A percentile compares a stretch with the other conserved stretches of the same genome.
Evolutionary conservation across 805 yeast genomes (phyloP).

Genomic region (Barnettozyma botsteinii): DNA sequence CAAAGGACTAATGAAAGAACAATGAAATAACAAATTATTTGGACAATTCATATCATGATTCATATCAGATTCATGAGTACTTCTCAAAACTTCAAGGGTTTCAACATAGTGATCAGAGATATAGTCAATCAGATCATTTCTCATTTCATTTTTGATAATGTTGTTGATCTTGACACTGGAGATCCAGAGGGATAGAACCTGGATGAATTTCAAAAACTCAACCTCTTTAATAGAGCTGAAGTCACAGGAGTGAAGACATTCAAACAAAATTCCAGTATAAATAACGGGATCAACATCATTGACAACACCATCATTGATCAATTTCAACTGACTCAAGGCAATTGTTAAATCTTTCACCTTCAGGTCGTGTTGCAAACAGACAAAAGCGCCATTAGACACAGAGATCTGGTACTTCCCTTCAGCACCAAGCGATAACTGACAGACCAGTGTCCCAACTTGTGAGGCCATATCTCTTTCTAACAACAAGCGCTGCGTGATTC

Average conservation of each 20-base stretch:
- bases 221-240: neutral
- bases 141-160: constrained; percentile 14
- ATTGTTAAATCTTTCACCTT: neutral
- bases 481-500: neutral
- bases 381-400: neutral
- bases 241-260: constrained; percentile 1
- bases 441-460: neutral
- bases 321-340: constrained; percentile 12
- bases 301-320: constrained; percentile 3
- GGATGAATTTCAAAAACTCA: constrained; percentile 5
- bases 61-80: neutral
- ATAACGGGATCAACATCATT: neutral
- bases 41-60: neutral
- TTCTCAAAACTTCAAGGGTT: constrained; percentile 12
- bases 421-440: neutral
- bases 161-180: constrained; percentile 16
- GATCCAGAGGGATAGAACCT: constrained; percentile 12
- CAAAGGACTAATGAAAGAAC: constrained; percentile 22
- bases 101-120: constrained; percentile 11
- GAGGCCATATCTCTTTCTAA: neutral
- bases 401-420: neutral
- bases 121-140: constrained; percentile 9
- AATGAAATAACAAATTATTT: constrained; percentile 8
- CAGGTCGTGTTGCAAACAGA: neutral
- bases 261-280: neutral